Percentiles rank a stretch among this genome's conserved stretches.
Conservation (phyloP, 768 basidiomycete genomes). For the Phaeolepiota aurea region DNA sequence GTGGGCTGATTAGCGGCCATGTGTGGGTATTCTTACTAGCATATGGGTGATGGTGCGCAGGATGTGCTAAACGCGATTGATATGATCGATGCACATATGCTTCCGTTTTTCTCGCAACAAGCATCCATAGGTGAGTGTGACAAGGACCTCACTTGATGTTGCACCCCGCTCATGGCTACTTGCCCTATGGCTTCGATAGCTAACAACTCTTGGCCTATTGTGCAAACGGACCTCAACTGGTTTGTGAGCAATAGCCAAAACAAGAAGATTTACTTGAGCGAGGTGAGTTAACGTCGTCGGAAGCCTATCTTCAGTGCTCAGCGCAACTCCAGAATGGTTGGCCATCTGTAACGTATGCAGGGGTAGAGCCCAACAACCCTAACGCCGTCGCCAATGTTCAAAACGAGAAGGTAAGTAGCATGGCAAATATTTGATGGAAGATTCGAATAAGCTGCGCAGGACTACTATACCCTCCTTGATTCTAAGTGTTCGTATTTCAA, state of each 20-base stretch:
- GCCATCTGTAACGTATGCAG: slow-evolving; percentile 55
- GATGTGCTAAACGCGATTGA: slow-evolving; percentile 53
- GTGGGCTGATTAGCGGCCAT: too few species aligned
- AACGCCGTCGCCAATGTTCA: slow-evolving; percentile 49
- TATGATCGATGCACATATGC: slow-evolving; percentile 59
- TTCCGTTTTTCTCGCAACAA: slow-evolving; percentile 55
- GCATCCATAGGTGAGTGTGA: slow-evolving; percentile 49
- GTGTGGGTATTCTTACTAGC: slow-evolving; percentile 10
- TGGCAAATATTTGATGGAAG: background rate
- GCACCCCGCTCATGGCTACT: too few species aligned
- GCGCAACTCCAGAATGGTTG: slow-evolving; percentile 58
- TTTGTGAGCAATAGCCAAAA: slow-evolving; percentile 54
- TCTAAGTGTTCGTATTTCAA: slow-evolving; percentile 58
- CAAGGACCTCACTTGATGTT: too few species aligned
- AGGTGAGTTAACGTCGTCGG: slow-evolving; percentile 34
- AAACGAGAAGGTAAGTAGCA: slow-evolving; percentile 47
- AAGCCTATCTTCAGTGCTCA: background rate
- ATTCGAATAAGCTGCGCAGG: slow-evolving; percentile 22
- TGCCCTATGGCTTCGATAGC: slow-evolving; percentile 27
- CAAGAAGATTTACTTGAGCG: slow-evolving; percentile 70
- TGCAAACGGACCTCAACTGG: slow-evolving; percentile 53
- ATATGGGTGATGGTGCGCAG: slow-evolving; percentile 34
- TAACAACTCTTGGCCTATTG: slow-evolving; percentile 53
- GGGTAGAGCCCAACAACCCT: slow-evolving; percentile 60
- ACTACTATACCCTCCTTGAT: slow-evolving; percentile 59